Conservation (phyloP, 2,329 filamentous ascomycete species). For the Talaromyces sp. region DNA sequence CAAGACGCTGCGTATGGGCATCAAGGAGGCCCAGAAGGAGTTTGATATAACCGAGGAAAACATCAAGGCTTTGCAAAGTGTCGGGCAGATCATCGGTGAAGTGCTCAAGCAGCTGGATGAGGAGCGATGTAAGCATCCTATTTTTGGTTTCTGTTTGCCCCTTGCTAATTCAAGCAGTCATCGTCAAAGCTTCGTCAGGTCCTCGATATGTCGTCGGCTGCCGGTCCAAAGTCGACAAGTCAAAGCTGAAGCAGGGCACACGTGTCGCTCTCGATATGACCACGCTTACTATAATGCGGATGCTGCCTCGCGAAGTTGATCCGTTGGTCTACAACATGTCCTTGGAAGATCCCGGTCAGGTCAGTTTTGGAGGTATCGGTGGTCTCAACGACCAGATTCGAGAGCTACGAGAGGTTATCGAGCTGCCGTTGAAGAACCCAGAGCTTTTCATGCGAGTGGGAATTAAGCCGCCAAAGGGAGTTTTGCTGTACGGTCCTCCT, state of each 20-base stretch:
- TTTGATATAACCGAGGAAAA: constrained; percentile 98
- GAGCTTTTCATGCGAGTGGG: constrained; percentile 94
- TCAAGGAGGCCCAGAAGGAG: constrained; percentile 90
- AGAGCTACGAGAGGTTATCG: constrained; percentile 95
- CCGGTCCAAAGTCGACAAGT: constrained; percentile 95
- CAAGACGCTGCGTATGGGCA: constrained; percentile 87
- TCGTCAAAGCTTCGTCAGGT: constrained; percentile 95
- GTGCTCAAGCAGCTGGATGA: constrained; percentile 98
- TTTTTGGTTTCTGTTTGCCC: constrained; percentile 1
- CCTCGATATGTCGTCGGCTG: constrained; percentile 97
- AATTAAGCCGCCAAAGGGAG: constrained; percentile 98
- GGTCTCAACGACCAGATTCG: constrained; percentile 97
- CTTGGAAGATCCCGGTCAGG: constrained; percentile 91
- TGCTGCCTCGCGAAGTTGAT: constrained; percentile 97
- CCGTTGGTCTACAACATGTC: constrained; percentile 99
- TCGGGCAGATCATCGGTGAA: constrained; percentile 98
- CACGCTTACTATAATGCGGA: constrained; percentile 98
- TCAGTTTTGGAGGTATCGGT: constrained; percentile 96
- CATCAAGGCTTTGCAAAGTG: constrained; percentile 98
- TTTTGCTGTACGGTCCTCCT: constrained; percentile 89
- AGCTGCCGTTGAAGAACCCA: constrained; percentile 95
- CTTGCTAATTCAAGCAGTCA: constrained; percentile 55
- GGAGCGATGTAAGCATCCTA: constrained; percentile 72
- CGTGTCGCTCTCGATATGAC: constrained; percentile 98
- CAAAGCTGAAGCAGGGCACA: constrained; percentile 95